Evolutionary conservation across 2,329 filamentous ascomycete genomes (phyloP).

Genomic region (Keithomyces neogunnii): DNA sequence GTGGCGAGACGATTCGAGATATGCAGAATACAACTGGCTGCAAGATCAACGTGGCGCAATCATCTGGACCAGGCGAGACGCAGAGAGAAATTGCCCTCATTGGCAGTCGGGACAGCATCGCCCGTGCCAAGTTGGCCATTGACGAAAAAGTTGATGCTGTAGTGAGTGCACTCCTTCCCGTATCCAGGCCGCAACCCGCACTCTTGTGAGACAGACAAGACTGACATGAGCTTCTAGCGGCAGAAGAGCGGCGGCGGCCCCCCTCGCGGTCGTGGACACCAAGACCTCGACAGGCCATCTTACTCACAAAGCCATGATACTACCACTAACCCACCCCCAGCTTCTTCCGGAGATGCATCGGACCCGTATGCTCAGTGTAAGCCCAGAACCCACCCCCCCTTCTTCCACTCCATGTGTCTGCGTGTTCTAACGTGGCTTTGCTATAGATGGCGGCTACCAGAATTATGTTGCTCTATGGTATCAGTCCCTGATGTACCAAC

Average conservation of each 20-base stretch:
- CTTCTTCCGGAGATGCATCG: conserved; percentile 40
- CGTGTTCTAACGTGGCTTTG: conserved; percentile 11
- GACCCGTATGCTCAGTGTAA: conserved; percentile 72
- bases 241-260: conserved; percentile 43
- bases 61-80: conserved; percentile 66
- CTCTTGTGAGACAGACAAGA: neutral
- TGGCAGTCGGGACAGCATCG: conserved; percentile 68
- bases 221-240: conserved; percentile 26
- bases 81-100: conserved; percentile 83
- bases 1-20: conserved; percentile 87
- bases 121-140: conserved; percentile 73
- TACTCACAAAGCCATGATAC: conserved; percentile 39
- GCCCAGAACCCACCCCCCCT: conserved; percentile 18
- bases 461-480: conserved; percentile 77
- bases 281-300: conserved; percentile 46
- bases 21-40: conserved; percentile 84
- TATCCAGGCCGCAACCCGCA: neutral
- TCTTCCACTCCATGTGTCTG: neutral
- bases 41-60: conserved; percentile 89
- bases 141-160: conserved; percentile 89
- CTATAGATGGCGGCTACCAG: conserved; percentile 67
- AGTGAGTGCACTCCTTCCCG: conserved; percentile 42
- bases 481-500: conserved; percentile 49
- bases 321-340: conserved; percentile 33
- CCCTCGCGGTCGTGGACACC: conserved; percentile 33